Conservation (phyloP, 345 rosid genomes). For the Hevea brasiliensis region DNA sequence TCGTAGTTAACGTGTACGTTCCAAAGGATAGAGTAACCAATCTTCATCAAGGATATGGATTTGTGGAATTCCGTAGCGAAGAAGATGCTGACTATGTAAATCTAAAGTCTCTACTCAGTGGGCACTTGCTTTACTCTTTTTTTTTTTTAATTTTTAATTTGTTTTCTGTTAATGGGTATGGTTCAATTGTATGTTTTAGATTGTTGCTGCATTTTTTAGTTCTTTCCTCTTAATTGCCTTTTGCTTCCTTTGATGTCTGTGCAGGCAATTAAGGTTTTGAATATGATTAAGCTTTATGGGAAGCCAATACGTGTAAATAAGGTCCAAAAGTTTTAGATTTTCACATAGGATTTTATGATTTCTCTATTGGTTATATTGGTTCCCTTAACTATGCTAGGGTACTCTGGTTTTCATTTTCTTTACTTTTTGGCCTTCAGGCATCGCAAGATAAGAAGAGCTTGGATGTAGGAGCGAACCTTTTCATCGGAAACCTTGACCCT, state of each 20-base stretch:
- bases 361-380: background rate
- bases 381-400: background rate
- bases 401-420: background rate
- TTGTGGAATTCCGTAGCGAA: slow-evolving; percentile 88
- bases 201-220: no score
- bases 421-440: slow-evolving; percentile 49
- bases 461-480: slow-evolving; percentile 98
- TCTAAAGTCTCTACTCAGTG: slow-evolving; percentile 22
- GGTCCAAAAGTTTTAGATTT: slow-evolving; percentile 39
- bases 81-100: slow-evolving; percentile 98
- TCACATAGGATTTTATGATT: background rate
- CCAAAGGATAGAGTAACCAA: slow-evolving; percentile 97
- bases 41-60: slow-evolving; percentile 91
- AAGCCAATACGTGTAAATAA: slow-evolving; percentile 96
- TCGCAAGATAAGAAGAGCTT: slow-evolving; percentile 98
- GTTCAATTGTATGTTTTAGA: no score
- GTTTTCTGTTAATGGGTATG: background rate
- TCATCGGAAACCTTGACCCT: slow-evolving; percentile 95
- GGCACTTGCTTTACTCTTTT: background rate
- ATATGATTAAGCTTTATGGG: slow-evolving; percentile 95
- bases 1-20: slow-evolving; percentile 81
- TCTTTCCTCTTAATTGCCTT: no score
- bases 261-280: slow-evolving; percentile 94
- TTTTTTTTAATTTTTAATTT: no score
- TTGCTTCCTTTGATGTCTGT: background rate